Conservation (phyloP, 306 rosid genomes). For the Cucumis melo region DNA sequence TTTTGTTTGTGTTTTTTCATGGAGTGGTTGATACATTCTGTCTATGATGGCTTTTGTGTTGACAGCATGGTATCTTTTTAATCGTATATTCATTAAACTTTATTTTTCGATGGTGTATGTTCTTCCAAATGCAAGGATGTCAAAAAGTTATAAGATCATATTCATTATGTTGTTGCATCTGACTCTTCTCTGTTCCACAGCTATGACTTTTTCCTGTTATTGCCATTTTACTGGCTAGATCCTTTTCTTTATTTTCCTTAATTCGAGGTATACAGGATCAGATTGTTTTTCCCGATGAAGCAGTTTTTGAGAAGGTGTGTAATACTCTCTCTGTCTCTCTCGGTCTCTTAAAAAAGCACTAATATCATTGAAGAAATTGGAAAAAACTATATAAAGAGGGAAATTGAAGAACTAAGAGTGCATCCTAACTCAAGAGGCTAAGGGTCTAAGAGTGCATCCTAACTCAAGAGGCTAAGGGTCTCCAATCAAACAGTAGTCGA, state of each 20-base stretch:
- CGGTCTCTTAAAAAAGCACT: neutral
- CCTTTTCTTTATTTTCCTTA: slow-evolving; percentile 26
- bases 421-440: neutral
- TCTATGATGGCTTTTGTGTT: neutral
- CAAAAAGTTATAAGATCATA: neutral
- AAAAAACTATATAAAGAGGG: neutral
- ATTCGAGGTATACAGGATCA: slow-evolving; percentile 61
- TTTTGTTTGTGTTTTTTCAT: neutral
- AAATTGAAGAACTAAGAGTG: neutral
- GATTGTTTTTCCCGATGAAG: slow-evolving; percentile 86
- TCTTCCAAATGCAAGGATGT: neutral
- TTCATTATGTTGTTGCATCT: neutral
- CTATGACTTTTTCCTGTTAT: neutral
- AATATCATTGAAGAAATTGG: neutral
- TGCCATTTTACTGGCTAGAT: slow-evolving; percentile 2
- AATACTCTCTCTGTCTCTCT: slow-evolving; percentile 1
- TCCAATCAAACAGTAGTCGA: neutral
- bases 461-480: neutral
- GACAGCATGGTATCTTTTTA: neutral
- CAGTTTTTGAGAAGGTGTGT: slow-evolving; percentile 79
- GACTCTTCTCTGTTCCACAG: neutral
- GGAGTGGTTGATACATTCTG: neutral
- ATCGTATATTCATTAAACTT: neutral
- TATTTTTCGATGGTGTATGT: neutral
- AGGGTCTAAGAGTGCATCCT: neutral